Evolutionary conservation across 768 basidiomycete genomes (phyloP).

Genomic region (Termitomyces sp.): DNA sequence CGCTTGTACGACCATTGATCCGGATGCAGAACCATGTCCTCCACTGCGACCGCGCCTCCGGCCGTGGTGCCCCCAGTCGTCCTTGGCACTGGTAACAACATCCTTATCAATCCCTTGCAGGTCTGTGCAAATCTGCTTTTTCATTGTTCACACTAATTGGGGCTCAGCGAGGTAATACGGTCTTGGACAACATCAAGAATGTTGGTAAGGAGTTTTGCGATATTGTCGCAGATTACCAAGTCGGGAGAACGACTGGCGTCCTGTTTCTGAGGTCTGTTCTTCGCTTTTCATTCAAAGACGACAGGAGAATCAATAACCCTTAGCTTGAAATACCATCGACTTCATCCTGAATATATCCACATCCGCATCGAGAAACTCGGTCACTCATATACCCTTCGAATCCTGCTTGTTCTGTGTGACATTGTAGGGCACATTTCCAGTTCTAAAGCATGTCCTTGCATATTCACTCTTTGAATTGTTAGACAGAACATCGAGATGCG

Average conservation of each 20-base stretch:
- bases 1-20: slow-evolving; percentile 13
- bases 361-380: slow-evolving; percentile 86
- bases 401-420: slow-evolving; percentile 89
- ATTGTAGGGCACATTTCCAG: slow-evolving; percentile 56
- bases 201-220: slow-evolving; percentile 94
- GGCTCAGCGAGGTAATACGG: slow-evolving; percentile 76
- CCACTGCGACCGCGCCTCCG: slow-evolving; percentile 17
- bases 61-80: slow-evolving; percentile 56
- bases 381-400: slow-evolving; percentile 74
- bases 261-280: slow-evolving; percentile 77
- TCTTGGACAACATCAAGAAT: slow-evolving; percentile 84
- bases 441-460: not conserved
- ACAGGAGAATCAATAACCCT: not conserved
- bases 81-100: slow-evolving; percentile 61
- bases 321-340: slow-evolving; percentile 90
- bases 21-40: slow-evolving; percentile 9
- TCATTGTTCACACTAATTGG: slow-evolving; percentile 2
- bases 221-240: slow-evolving; percentile 92
- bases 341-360: slow-evolving; percentile 97
- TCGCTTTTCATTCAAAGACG: not conserved
- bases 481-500: slow-evolving; percentile 90
- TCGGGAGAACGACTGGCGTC: slow-evolving; percentile 90
- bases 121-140: slow-evolving; percentile 23
- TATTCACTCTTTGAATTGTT: not conserved
- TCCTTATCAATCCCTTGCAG: slow-evolving; percentile 62